Evolutionary conservation across 108 stramenopile genomes (phyloP), one percentile per base, ranked within the genome.

Genomic region (Cyclotella distinguenda): DNA sequence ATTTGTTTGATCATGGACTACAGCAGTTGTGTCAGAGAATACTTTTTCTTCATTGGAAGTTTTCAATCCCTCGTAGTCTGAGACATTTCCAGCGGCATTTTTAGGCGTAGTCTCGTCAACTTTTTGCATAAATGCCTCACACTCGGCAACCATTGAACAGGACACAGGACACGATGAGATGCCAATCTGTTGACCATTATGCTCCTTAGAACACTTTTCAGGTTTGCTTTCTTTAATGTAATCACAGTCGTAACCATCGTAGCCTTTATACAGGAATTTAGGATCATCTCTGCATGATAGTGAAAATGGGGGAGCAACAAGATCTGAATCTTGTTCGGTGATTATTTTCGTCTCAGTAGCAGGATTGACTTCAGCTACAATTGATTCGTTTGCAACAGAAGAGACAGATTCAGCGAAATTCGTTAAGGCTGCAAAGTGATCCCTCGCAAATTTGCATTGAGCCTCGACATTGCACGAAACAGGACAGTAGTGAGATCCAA

Each of bases 61-160:
- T 10, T 52, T 19, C 16, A n/a, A 7, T 16, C 7, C 22, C 7
- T 25, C 27, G 12, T 22, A 6, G 15, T 52, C 51, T 25, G n/a
- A n/a, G n/a, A n/a, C n/a, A n/a, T n/a, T n/a, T n/a, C n/a, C n/a
- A n/a, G n/a, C n/a, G n/a, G n/a, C n/a, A n/a, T n/a, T n/a, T n/a
- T n/a, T n/a, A n/a, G n/a, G n/a, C n/a, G n/a, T n/a, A n/a, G n/a
- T n/a, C n/a, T n/a, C n/a, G n/a, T n/a, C n/a, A n/a, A n/a, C n/a
- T n/a, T n/a, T n/a, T n/a, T n/a, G n/a, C n/a, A n/a, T n/a, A n/a
- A n/a, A n/a, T n/a, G n/a, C n/a, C n/a, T n/a, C n/a, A n/a, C n/a
- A n/a, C n/a, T n/a, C n/a, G n/a, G n/a, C 44, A 8, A 63, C 35
- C 74, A 76, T 76, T 12, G 27, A 15, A 36, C 74, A 76, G n/a